These are phyloP conservation scores for Exophiala calicioides DNA, from an alignment of 2,329 filamentous ascomycete species.

Conservation along the genomic window DNA sequence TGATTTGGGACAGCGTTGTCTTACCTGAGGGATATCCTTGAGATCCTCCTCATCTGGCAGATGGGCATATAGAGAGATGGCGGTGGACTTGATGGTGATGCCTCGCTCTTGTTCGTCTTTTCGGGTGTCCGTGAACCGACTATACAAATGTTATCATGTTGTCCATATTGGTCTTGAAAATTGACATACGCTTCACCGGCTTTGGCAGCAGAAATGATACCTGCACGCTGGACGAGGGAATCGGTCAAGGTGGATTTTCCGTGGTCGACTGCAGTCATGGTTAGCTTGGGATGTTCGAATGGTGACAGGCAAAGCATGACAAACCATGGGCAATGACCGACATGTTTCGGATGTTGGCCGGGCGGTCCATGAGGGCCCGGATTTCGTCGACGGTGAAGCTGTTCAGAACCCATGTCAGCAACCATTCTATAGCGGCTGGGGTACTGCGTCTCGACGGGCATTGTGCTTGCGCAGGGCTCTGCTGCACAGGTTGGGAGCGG, in stretches of 20 bases:
- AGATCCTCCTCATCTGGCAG: constrained; percentile 80
- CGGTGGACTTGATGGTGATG: constrained; percentile 99
- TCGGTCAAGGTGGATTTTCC: constrained; percentile 99
- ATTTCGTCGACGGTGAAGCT: constrained; percentile 98
- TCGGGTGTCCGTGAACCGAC: constrained; percentile 92
- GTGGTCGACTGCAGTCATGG: constrained; percentile 73
- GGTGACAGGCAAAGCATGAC: constrained; percentile 2
- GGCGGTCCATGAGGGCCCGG: constrained; percentile 54
- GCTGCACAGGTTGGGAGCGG: constrained; percentile 58
- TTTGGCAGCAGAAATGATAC: constrained; percentile 98
- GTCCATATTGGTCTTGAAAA: background rate
- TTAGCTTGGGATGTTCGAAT: constrained; percentile 1
- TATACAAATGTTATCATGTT: constrained; percentile 19
- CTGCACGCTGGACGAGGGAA: constrained; percentile 96
- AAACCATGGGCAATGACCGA: constrained; percentile 97
- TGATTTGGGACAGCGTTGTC: background rate
- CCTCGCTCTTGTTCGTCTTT: constrained; percentile 98
- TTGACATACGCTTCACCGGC: constrained; percentile 71
- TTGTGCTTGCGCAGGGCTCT: background rate
- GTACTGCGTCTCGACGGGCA: too few species aligned
- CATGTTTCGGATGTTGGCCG: constrained; percentile 82
- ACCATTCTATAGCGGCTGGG: too few species aligned
- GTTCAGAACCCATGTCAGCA: constrained; percentile 42
- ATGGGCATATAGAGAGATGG: constrained; percentile 94
- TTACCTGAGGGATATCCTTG: constrained; percentile 79